Percentiles rank a stretch among this genome's conserved stretches.
These are phyloP conservation scores for Fraxinus baroniana DNA, from an alignment of 305 asterid species.

Conservation along the genomic window DNA sequence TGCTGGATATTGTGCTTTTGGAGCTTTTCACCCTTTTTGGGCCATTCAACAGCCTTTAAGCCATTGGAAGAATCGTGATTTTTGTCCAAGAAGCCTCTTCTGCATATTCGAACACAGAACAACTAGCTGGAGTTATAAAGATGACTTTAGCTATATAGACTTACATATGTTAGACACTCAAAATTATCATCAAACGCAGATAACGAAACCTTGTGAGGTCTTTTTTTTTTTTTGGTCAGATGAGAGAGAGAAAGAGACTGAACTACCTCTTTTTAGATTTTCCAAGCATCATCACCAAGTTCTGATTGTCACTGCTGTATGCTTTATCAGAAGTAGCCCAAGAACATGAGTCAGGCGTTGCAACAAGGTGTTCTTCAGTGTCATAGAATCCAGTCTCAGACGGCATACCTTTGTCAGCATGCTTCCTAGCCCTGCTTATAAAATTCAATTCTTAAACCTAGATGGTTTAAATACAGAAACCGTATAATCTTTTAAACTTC, in stretches of 20 bases:
- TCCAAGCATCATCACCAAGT: constrained; percentile 39
- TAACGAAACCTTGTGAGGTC: constrained; percentile 9
- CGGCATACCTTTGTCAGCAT: constrained; percentile 37
- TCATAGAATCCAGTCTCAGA: constrained; percentile 37
- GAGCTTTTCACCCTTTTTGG: constrained; percentile 52
- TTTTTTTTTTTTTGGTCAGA: background rate
- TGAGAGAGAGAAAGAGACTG: constrained; percentile 8
- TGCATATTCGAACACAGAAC: constrained; percentile 36
- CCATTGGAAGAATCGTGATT: constrained; percentile 48
- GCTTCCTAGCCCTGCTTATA: constrained; percentile 51
- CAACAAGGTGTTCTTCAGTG: constrained; percentile 52
- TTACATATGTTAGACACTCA: background rate
- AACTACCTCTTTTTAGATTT: constrained; percentile 57
- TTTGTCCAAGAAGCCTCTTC: constrained; percentile 53
- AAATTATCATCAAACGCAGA: constrained; percentile 10
- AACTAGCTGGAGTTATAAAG: constrained; percentile 11
- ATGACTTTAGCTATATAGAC: constrained; percentile 1
- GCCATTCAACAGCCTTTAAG: constrained; percentile 38
- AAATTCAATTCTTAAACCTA: constrained; percentile 16
- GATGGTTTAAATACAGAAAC: background rate
- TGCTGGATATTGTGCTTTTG: constrained; percentile 61
- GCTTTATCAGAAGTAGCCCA: constrained; percentile 60
- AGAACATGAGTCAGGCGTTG: constrained; percentile 69
- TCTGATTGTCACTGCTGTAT: constrained; percentile 54
- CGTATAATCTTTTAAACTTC: constrained; percentile 7